Base-by-base conservation (phyloP, 2,329 filamentous ascomycete genomes). In the Pseudogymnoascus sp. region DNA sequence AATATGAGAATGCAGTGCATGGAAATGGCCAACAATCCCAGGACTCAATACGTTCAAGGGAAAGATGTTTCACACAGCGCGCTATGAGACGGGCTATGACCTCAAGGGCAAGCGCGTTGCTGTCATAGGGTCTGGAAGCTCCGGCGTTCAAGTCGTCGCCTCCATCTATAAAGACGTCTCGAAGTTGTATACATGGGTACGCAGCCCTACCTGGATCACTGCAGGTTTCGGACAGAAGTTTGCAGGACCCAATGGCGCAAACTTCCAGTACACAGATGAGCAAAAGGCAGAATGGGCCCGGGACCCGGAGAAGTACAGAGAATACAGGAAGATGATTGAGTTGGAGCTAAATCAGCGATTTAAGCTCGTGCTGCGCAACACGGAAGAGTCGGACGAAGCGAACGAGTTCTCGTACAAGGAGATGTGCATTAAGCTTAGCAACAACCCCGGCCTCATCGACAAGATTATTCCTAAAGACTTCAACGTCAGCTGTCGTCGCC, bases 61-160 rank as follows among this genome's bases (percentile, higher is more conserved):
- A 7, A 69, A 73, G 6, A 71, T 85, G 3, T 76, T 85, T 46
- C 84, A 87, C 69, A 81, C 81, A 0, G 80, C 84, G 1, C 75
- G 78, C 38, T 88, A 83, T 83, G 78, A 82, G 1, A 71, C 80
- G 4, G 75, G 78, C 16, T 73, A 82, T 7, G 76, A 82, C n/a
- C 71, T 83, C 5, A 70, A 69, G 1, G 78, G 73, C 25, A 82
- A 82, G 66, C 73, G 74, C 8, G 80, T 84, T 23, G 78, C 78
- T 5, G 70, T 85, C n/a, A 79, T 86, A 60, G 84, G 83, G 14
- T 83, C 75, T 56, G 83, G 83, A 1, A 82, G 81, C 44, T 81
- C 80, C 5, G 83, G 79, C 0, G 78, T 82, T 3, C 83, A 85
- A 69, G 76, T 85, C 4, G 76, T 82, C 2, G 78, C 80, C 2